These are phyloP conservation scores for Colletotrichum plurivorum DNA, from an alignment of 2,329 filamentous ascomycete genomes.

Conservation along the genomic window DNA sequence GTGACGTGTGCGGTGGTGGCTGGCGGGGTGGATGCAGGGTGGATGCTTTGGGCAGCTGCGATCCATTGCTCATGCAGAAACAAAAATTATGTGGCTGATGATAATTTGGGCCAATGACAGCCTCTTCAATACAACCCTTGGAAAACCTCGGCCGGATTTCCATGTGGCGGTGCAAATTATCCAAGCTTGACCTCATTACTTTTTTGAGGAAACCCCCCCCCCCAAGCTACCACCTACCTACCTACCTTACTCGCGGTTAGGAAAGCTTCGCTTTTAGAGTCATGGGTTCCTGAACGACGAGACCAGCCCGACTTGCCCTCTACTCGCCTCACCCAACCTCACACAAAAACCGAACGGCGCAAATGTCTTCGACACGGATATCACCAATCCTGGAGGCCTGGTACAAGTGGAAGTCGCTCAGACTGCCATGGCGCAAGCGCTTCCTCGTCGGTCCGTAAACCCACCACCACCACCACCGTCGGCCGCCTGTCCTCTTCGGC, in stretches of 20 bases:
- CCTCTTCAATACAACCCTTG: background rate
- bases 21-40: conserved; percentile 36
- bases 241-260: too few relatives aligned
- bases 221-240: too few relatives aligned
- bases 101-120: conserved; percentile 7
- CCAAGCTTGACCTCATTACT: conserved; percentile 41
- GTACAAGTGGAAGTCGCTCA: conserved; percentile 74
- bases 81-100: conserved; percentile 37
- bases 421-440: conserved; percentile 74
- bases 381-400: conserved; percentile 55
- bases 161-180: conserved; percentile 41
- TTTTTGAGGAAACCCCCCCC: conserved; percentile 12
- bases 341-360: background rate
- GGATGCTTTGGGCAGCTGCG: conserved; percentile 13
- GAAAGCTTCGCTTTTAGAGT: background rate
- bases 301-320: background rate
- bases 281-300: conserved; percentile 35
- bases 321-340: conserved; percentile 5
- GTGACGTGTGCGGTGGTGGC: conserved; percentile 43
- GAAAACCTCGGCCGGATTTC: conserved; percentile 9
- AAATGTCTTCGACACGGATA: conserved; percentile 38
- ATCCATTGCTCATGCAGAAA: background rate
- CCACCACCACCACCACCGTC: conserved; percentile 14
- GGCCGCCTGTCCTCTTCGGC: background rate
- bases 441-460: conserved; percentile 70